Percentiles rank a stretch among this genome's conserved stretches.
phyloP scores from a whole-genome alignment of 345 rosid genomes.

The Syzygium jambos region DNA sequence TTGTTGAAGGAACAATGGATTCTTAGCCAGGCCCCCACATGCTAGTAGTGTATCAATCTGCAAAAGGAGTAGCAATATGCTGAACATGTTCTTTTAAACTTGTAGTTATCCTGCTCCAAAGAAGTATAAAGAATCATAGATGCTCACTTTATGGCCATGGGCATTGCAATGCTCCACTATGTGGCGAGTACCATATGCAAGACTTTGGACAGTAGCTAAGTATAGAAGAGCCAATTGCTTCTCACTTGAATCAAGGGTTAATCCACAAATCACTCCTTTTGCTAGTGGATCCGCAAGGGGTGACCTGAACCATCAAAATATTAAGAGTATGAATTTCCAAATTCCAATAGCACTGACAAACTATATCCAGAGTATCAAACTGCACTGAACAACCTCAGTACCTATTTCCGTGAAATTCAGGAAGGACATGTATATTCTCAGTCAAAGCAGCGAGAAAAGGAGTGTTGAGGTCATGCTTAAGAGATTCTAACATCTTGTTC shows the following conservation, averaged over 20 bases:
- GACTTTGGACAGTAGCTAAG: conserved; percentile 72
- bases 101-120: background rate
- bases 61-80: conserved; percentile 5
- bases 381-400: conserved; percentile 4
- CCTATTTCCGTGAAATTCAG: conserved; percentile 96
- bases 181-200: conserved; percentile 94
- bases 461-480: conserved; percentile 37
- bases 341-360: background rate
- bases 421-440: conserved; percentile 69
- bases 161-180: conserved; percentile 87
- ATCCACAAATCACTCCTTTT: conserved; percentile 71
- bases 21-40: conserved; percentile 86
- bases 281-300: conserved; percentile 87
- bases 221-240: conserved; percentile 77
- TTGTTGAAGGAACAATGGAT: conserved; percentile 67
- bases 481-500: conserved; percentile 51
- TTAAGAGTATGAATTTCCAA: background rate
- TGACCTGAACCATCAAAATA: conserved; percentile 46
- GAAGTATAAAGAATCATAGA: background rate
- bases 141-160: conserved; percentile 78
- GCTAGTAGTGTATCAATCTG: conserved; percentile 83
- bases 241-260: conserved; percentile 84
- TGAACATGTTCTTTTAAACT: background rate
- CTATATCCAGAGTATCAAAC: background rate
- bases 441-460: conserved; percentile 88